These are phyloP conservation scores for Leccinum ochraceum DNA, from an alignment of 768 basidiomycete genomes.

Conservation along the genomic window DNA sequence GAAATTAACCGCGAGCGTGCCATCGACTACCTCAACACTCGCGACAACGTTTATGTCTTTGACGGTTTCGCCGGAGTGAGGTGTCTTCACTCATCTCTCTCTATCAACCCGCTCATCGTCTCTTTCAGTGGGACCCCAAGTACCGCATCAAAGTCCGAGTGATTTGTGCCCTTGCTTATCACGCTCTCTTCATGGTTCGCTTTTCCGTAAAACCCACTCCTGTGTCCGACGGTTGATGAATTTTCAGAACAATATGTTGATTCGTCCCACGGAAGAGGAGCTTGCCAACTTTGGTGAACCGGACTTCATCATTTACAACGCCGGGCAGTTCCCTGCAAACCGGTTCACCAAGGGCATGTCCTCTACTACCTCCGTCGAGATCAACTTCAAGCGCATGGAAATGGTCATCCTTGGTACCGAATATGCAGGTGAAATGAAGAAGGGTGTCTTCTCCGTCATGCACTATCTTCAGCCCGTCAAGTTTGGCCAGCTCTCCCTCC, in stretches of 20 bases:
- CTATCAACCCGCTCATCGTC: constrained; percentile 1
- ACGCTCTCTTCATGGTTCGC: constrained; percentile 95
- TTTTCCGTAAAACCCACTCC: constrained; percentile 10
- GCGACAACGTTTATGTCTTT: constrained; percentile 97
- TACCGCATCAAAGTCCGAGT: constrained; percentile 99
- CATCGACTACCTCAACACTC: constrained; percentile 98
- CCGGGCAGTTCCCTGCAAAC: constrained; percentile 99
- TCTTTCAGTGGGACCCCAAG: constrained; percentile 87
- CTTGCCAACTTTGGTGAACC: constrained; percentile 94
- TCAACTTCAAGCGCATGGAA: constrained; percentile 99
- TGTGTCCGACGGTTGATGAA: constrained; percentile 7
- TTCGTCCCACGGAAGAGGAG: constrained; percentile 95
- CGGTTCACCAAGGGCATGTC: constrained; percentile 99
- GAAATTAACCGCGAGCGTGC: constrained; percentile 99
- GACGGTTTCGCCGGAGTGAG: constrained; percentile 90
- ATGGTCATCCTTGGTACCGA: constrained; percentile 99
- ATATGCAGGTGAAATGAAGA: constrained; percentile 99
- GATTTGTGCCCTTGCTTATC: constrained; percentile 97
- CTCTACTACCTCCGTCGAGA: constrained; percentile 96
- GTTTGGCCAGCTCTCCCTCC: constrained; percentile 95
- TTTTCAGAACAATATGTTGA: constrained; percentile 95
- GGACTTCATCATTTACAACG: constrained; percentile 99
- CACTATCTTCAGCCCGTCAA: constrained; percentile 99
- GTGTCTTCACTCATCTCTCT: constrained; percentile 6
- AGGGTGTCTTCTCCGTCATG: constrained; percentile 99